phyloP scores from a whole-genome alignment of 345 rosid species.

The Zanthoxylum bungeanum region DNA sequence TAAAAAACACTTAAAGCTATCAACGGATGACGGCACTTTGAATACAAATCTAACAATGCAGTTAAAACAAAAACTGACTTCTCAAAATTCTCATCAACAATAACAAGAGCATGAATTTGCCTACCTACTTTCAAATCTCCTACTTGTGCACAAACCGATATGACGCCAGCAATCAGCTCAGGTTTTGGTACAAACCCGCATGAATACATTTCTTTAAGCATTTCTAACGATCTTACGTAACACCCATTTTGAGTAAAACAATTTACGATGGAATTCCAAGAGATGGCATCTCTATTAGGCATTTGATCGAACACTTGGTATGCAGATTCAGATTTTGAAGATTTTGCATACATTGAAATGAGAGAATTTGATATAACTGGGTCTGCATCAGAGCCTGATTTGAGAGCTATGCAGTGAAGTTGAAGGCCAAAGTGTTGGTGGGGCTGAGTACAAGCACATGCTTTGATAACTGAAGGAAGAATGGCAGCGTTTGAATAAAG shows the following conservation, averaged over 20 bases:
- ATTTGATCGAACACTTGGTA: conserved; percentile 40
- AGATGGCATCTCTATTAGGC: conserved; percentile 38
- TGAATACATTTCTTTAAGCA: conserved; percentile 36
- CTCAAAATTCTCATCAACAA: conserved; percentile 36
- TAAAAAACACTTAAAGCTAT: conserved; percentile 38
- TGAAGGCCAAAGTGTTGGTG: conserved; percentile 31
- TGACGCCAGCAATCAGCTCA: conserved; percentile 43
- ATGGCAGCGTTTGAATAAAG: conserved; percentile 31
- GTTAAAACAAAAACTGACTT: conserved; percentile 37
- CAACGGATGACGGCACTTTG: conserved; percentile 28
- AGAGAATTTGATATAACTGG: conserved; percentile 45
- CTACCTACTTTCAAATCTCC: conserved; percentile 27
- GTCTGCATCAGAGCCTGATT: conserved; percentile 41
- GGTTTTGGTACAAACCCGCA: conserved; percentile 42
- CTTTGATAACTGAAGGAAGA: conserved; percentile 52
- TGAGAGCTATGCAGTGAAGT: conserved; percentile 38
- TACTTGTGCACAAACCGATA: conserved; percentile 32
- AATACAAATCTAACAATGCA: conserved; percentile 49
- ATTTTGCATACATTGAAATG: conserved; percentile 38
- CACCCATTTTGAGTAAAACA: conserved; percentile 35
- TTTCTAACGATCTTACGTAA: conserved; percentile 21
- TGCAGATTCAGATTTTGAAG: conserved; percentile 20
- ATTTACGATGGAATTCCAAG: conserved; percentile 43
- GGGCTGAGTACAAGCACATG: conserved; percentile 28
- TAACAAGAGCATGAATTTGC: conserved; percentile 44